A percentile compares a stretch with the other conserved stretches of the same genome.
These are phyloP conservation scores for Alectoria sarmentosa DNA, from an alignment of 495 filamentous ascomycete genomes.

Conservation along the genomic window DNA sequence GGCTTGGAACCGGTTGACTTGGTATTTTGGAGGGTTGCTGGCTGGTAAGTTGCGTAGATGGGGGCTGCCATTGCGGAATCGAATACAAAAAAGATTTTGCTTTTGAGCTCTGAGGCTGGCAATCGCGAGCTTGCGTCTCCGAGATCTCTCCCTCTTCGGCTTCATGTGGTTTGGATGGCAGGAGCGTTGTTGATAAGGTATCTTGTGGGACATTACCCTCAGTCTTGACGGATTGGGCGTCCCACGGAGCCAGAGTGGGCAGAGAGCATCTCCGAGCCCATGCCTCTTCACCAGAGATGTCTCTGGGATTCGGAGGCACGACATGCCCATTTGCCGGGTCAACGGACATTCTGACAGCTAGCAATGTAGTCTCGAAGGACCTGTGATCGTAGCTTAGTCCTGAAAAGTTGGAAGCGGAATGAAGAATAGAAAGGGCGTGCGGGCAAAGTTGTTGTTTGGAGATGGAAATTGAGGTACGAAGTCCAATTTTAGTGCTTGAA, in stretches of 20 bases:
- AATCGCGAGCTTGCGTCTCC: not conserved
- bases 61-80: slow-evolving; percentile 5
- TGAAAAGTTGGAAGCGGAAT: not conserved
- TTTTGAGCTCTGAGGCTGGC: not conserved
- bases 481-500: not conserved
- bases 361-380: not conserved
- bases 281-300: not conserved
- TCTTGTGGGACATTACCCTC: not conserved
- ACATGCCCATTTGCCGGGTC: not conserved
- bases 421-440: not conserved
- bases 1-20: not conserved
- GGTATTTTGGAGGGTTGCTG: not conserved
- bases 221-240: not conserved
- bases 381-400: not conserved
- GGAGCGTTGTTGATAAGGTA: not conserved
- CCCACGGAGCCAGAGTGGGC: too few relatives aligned
- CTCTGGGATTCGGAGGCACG: not conserved
- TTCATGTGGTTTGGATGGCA: not conserved
- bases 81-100: not conserved
- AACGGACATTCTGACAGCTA: not conserved
- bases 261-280: too few relatives aligned
- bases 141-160: not conserved
- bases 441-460: not conserved
- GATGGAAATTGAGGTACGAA: not conserved
- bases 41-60: not conserved